Evolutionary conservation across 2,329 filamentous ascomycete species (phyloP), one percentile per base, ranked within the genome.

Genomic region (Coniosporium tulheliwenetii): DNA sequence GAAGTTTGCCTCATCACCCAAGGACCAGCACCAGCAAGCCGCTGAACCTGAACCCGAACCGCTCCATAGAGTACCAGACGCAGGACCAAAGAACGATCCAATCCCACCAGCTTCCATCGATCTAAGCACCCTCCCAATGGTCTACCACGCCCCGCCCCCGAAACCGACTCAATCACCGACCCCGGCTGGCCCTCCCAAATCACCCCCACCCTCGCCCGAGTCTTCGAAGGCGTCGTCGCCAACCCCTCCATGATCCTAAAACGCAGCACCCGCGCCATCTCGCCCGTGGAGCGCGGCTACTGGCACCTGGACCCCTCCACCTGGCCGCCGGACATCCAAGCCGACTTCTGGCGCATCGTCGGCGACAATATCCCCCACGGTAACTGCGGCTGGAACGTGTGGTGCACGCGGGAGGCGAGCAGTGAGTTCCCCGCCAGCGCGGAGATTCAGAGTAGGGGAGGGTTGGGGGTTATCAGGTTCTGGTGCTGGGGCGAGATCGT

Each of bases 401-500:
- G 72, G 63, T 77, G 59, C 37, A 47, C 50, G 58, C 62, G 69
- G 45, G 55, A 56, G 7, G 37, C 47, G 13, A 30, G 15, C 9
- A 33, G 48, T 58, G 14, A 46, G 57, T 15, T 15, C 19, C 8
- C 36, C 1, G n/a, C 13, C 8, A 8, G 19, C 19, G 8, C 19
- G 19, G 57, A 58, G 32, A 46, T 48, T 30, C 30, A 44, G 40
- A 39, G 12, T 40, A 12, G 42, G 40, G 34, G 41, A 10, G 39
- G 45, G 9, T 45, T 61, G 9, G 61, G 66, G 42, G 57, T 48
- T 1, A 55, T 93, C 2, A 71, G 76, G 30, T 57, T 89, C 1
- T 91, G 82, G 54, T 84, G 83, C 52, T 94, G 83, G 79, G 86
- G 82, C 0, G 72, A 79, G 45, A 63, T 85, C 1, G 74, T 75